Evolutionary conservation across 768 basidiomycete genomes (phyloP), one percentile per base, ranked within the genome.

Genomic region (Pulveroboletus ravenelii): DNA sequence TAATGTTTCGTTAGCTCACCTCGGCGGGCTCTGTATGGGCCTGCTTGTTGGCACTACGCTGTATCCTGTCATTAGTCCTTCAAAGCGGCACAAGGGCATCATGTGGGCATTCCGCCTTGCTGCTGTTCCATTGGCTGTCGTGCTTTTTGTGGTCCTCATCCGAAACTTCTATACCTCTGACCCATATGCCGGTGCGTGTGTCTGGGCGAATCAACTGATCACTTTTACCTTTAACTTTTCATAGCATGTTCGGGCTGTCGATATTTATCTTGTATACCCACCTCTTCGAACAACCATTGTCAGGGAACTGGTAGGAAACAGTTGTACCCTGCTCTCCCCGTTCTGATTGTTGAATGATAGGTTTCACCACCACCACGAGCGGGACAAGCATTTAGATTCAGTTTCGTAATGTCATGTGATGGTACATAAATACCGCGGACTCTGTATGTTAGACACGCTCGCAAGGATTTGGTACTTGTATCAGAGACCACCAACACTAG

Each of bases 111-210:
- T 87, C 63, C 82, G 94, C 51, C 59, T 89, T 29, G 67, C 79
- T 29, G 89, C 91, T 2, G 74, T 92, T 38, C 87, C 89, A 3
- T 54, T 95, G 30, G 80, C 85, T 3, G 64, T 95, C 27, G 69
- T 95, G 25, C 75, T 95, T 18, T 97, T 85, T 57, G 85, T 94
- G 32, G 75, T 94, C 13, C 76, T 98, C 41, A 78, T 78, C 32
- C 75, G 84, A 53, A 98, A 98, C 68, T 98, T 98, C 65, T 96
- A 94, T 65, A 92, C 82, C 1, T 81, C 80, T 39, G 78, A 96
- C 66, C 90, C 93, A 29, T 87, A 88, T 62, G 84, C 84, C 12
- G 90, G 91, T 82, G 72, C 52, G 79, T 53, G 34, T 51, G 51
- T 39, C 12, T 13, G 27, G 15, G 10, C 10, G 40, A 44, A 43